Percentiles rank a stretch among this genome's conserved stretches.
These are phyloP conservation scores for Bretziella fagacearum DNA, from an alignment of 2,329 filamentous ascomycete species.

Conservation along the genomic window DNA sequence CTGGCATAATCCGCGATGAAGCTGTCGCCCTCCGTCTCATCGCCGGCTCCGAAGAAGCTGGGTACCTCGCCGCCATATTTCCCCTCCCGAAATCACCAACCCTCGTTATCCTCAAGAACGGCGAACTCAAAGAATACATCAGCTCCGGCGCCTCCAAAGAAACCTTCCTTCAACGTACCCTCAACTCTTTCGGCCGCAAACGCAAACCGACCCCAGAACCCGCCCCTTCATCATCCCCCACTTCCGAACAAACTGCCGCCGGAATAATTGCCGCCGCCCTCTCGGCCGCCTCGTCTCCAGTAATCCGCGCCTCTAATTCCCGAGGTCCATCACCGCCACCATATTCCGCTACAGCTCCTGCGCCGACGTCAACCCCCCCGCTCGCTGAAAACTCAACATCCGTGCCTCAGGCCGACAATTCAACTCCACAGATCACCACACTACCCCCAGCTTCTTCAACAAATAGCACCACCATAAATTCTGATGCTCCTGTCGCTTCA, in stretches of 20 bases:
- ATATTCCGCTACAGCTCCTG: constrained; percentile 7
- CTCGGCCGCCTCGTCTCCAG: constrained; percentile 16
- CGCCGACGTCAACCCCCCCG: neutral
- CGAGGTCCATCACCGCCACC: constrained; percentile 14
- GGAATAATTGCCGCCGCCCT: constrained; percentile 13
- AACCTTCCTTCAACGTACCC: constrained; percentile 40
- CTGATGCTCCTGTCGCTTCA: neutral
- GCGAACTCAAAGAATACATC: constrained; percentile 61
- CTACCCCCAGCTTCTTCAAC: too few species aligned
- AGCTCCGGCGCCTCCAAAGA: constrained; percentile 44
- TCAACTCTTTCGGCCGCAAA: constrained; percentile 21
- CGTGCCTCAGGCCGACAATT: neutral
- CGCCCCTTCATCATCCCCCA: constrained; percentile 2
- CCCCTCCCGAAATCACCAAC: constrained; percentile 64
- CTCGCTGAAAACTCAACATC: neutral
- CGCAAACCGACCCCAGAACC: constrained; percentile 13
- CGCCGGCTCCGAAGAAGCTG: constrained; percentile 62
- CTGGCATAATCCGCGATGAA: constrained; percentile 38
- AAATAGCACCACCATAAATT: neutral
- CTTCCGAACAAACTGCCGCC: constrained; percentile 13
- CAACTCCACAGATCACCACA: neutral
- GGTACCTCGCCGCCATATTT: constrained; percentile 66
- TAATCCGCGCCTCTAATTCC: constrained; percentile 13
- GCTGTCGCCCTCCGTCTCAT: constrained; percentile 54
- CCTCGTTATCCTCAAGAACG: constrained; percentile 64